These are phyloP conservation scores for Malassezia japonica DNA, from an alignment of 1,284 basidiomycete genomes.

Conservation along the genomic window DNA sequence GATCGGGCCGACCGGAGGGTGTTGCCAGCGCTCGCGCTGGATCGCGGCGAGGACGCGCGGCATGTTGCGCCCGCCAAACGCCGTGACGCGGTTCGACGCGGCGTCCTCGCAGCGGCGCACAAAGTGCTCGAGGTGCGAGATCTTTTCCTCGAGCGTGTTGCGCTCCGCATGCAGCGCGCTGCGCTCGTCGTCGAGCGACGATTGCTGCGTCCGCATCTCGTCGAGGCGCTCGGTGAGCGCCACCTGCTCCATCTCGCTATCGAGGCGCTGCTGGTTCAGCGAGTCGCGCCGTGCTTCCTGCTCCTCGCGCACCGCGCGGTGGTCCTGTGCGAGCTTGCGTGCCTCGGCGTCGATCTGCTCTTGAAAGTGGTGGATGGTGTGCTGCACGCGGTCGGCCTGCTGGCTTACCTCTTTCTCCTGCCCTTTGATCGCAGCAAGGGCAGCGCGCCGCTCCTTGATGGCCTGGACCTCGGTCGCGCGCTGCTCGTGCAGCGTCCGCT, in stretches of 20 bases:
- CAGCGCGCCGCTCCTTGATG: slow-evolving; percentile 51
- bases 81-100: slow-evolving; percentile 25
- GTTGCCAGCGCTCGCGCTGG: slow-evolving; percentile 54
- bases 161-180: slow-evolving; percentile 18
- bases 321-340: slow-evolving; percentile 35
- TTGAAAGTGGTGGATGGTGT: slow-evolving; percentile 53
- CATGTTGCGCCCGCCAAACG: slow-evolving; percentile 34
- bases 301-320: slow-evolving; percentile 25
- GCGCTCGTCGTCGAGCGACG: slow-evolving; percentile 7
- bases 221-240: slow-evolving; percentile 3
- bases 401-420: slow-evolving; percentile 27
- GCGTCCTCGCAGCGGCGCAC: slow-evolving; percentile 11
- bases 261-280: slow-evolving; percentile 8
- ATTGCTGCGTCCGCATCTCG: slow-evolving; percentile 3
- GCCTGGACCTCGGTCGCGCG: slow-evolving; percentile 17
- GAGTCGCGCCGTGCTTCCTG: slow-evolving; percentile 20
- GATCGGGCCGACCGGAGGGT: slow-evolving; percentile 55
- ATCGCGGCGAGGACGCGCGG: slow-evolving; percentile 31
- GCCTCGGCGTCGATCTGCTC: slow-evolving; percentile 52
- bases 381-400: slow-evolving; percentile 27
- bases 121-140: slow-evolving; percentile 13
- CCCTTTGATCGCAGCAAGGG: slow-evolving; percentile 27
- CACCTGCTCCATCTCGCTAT: slow-evolving; percentile 8
- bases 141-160: slow-evolving; percentile 19
- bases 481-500: slow-evolving; percentile 24